Evolutionary conservation across 2,329 filamentous ascomycete species (phyloP).

Genomic region (Graphilbum ipis-grandicollis): DNA sequence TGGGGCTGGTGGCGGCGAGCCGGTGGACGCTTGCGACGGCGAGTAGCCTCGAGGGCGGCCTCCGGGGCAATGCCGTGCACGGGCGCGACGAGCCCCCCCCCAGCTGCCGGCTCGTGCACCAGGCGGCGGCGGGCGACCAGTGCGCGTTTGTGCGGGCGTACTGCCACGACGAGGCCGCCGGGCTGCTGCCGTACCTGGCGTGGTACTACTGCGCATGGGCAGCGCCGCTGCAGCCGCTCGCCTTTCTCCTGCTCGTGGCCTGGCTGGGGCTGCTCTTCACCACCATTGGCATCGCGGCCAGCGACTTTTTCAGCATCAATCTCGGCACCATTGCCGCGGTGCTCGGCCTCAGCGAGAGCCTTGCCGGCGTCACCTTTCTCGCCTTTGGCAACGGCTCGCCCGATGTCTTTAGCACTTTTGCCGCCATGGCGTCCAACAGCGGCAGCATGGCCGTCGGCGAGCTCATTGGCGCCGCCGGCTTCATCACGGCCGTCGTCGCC

Average conservation of each 20-base stretch:
- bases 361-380: conserved; percentile 90
- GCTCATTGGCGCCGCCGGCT: conserved; percentile 82
- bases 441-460: conserved; percentile 95
- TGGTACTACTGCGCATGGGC: conserved; percentile 75
- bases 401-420: conserved; percentile 96
- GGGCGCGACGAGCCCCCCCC: neutral
- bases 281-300: conserved; percentile 93
- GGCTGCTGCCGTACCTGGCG: conserved; percentile 71
- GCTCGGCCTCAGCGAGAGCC: conserved; percentile 83
- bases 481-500: conserved; percentile 91
- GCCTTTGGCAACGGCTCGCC: conserved; percentile 96
- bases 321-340: conserved; percentile 81
- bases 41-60: neutral
- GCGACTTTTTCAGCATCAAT: conserved; percentile 97
- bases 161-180: conserved; percentile 78
- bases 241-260: conserved; percentile 58
- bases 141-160: conserved; percentile 73
- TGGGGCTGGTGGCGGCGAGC: conserved; percentile 25
- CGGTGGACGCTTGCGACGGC: conserved; percentile 15
- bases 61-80: no score
- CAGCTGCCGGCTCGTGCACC: conserved; percentile 66
- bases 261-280: conserved; percentile 89
- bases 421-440: conserved; percentile 91
- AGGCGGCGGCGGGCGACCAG: conserved; percentile 58
- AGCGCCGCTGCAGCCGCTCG: conserved; percentile 53